Evolutionary conservation across 176 grass and related monocot genomes (phyloP), one percentile per base, ranked within the genome.

Genomic region (Musa schizocarpa): DNA sequence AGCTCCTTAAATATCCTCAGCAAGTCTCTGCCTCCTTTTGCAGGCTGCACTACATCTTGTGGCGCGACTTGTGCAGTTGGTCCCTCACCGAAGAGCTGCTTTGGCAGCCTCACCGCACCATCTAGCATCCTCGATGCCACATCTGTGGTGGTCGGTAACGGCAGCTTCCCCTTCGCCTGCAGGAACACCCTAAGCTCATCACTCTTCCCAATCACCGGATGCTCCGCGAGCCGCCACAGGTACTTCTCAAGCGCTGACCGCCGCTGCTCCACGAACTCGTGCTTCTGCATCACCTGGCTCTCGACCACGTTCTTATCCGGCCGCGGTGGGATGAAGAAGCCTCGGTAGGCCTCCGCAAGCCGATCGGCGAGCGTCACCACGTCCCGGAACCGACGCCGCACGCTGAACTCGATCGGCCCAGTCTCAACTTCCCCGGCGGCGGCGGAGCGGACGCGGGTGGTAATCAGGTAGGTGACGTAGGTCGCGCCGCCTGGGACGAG

Each of bases 301-400:
- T 99, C 95, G 17, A 99, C 86, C 8, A 89, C 90, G 78, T 84
- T 90, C 88, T 99, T 99, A 79, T 99, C 95, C 0, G 91, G 95
- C 11, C 95, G 88, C 56, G 87, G 88, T 14, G 90, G 95, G 68
- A 99, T 86, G 75, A 94, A 99, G 51, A 89, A 61, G 5, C 90
- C 95, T 2, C 95, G 88, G 79, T 87, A 93, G 20, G 86, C 79
- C 82, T 99, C 95, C 13, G 88, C 83, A n/a, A 99, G 84, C 25
- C 95, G 88, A 81, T 99, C 88, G 13, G 95, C 84, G 17, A 99
- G 95, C 9, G 90, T 99, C 23, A 99, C 90, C 34, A 99, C 90
- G 81, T 99, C 95, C 59, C 90, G 88, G 88, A 99, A 94, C 73
- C 95, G 91, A 76, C 95, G 95, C 58, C 95, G 86, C 56, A 89